Base-by-base conservation (phyloP, 352 stramenopile genomes). In the Globisporangium iwayamae region DNA sequence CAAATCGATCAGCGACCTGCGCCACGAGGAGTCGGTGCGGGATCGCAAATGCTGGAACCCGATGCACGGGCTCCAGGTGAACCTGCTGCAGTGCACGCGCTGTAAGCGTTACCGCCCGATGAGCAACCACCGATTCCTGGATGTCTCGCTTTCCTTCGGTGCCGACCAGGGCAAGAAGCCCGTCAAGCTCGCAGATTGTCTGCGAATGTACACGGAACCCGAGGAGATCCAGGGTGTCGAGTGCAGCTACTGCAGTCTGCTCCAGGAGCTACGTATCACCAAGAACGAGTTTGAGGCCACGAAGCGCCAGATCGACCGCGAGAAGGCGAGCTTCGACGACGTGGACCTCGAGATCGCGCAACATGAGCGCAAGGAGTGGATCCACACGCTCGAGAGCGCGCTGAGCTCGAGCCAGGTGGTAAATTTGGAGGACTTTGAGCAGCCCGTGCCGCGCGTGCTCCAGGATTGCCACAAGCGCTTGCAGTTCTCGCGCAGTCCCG, bases 151-250 rank as follows among this genome's bases (percentile, higher is more conserved):
- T 13, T 91, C 85, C 9, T 75, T 96, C 52, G 69, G 83, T 20
- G 63, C 75, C 4, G 63, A 73, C 6, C 60, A 67, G 32, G 32
- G 43, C 7, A 64, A 60, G 34, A 82, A 83, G 46, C 43, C 78
- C 0, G 65, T 77, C 18, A 72, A 69, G 22, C 60, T 96, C 11
- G 73, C 65, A 1, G 85, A 88, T 22, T 89, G 81, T 25, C 64
- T 96, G 56, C 65, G 73, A 2, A 55, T 77, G 34, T 94, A 93
- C 63, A 92, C 86, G 1, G 76, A 81, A 20, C 65, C 76, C 2
- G 86, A 95, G 63, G 70, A 81, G 34, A 81, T 95, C 62, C 76
- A 81, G 30, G 86, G 75, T 10, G 86, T 95, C 32, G 83, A 92
- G 63, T 95, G 86, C 60, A 81, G 71, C 32, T 84, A 80, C 50